Percentiles rank a stretch among this genome's conserved stretches.
Conservation (phyloP, 2,329 filamentous ascomycete genomes). For the Fusarium chaquense region DNA sequence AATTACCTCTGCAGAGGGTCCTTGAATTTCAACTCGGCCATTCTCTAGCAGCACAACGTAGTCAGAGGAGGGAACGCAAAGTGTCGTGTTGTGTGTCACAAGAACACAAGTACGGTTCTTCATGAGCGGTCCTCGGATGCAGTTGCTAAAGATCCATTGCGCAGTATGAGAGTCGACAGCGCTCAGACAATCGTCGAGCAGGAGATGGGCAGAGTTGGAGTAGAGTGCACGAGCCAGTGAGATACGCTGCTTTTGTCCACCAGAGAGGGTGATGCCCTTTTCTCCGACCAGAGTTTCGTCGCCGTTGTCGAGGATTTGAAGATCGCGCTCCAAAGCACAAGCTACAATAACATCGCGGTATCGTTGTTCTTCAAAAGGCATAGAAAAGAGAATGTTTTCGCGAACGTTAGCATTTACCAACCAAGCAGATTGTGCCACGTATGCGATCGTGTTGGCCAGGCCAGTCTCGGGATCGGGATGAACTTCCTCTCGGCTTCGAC, state of each 20-base stretch:
- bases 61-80: constrained; percentile 84
- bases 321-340: constrained; percentile 89
- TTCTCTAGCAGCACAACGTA: constrained; percentile 90
- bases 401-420: constrained; percentile 95
- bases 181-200: constrained; percentile 95
- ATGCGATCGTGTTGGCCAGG: constrained; percentile 91
- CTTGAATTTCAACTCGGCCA: constrained; percentile 81
- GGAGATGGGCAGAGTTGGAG: constrained; percentile 88
- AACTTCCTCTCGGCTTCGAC: constrained; percentile 86
- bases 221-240: constrained; percentile 98
- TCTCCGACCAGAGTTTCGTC: constrained; percentile 96
- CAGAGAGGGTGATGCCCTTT: constrained; percentile 96
- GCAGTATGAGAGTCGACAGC: constrained; percentile 98
- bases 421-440: constrained; percentile 97
- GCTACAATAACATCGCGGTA: constrained; percentile 91
- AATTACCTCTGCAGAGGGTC: constrained; percentile 81
- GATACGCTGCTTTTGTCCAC: constrained; percentile 97
- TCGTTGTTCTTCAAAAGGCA: constrained; percentile 80
- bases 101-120: constrained; percentile 88
- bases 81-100: constrained; percentile 93
- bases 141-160: constrained; percentile 97
- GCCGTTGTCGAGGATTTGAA: constrained; percentile 91
- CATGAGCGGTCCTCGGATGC: constrained; percentile 92
- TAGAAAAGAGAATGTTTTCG: constrained; percentile 94
- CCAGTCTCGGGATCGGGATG: constrained; percentile 84